phyloP scores from a whole-genome alignment of 768 basidiomycete genomes.

The Solioccasus polychromus region DNA sequence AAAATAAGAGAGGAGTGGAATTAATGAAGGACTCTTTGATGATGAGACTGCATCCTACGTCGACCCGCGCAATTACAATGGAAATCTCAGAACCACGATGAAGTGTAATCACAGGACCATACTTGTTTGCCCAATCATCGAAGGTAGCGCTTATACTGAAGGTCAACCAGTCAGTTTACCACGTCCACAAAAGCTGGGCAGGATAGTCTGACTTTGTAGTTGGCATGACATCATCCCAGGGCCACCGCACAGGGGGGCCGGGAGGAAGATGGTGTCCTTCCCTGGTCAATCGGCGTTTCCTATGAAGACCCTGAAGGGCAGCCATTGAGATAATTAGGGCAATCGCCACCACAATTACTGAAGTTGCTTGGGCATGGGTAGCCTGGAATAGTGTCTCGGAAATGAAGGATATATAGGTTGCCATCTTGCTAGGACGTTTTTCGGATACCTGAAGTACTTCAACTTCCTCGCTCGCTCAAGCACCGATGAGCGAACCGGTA shows the following conservation, averaged over 20 bases:
- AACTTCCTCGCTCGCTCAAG: no score
- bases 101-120: constrained; percentile 58
- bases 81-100: constrained; percentile 39
- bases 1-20: neutral
- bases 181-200: neutral
- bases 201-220: constrained; percentile 5
- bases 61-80: constrained; percentile 18
- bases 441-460: no score
- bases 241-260: constrained; percentile 11
- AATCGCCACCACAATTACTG: no score
- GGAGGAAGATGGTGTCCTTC: constrained; percentile 14
- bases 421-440: no score
- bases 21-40: no score
- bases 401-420: no score
- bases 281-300: no score
- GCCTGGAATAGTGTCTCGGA: no score
- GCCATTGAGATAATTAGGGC: no score
- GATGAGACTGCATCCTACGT: constrained; percentile 8
- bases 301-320: no score
- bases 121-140: constrained; percentile 51
- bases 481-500: no score
- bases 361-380: no score
- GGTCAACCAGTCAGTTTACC: neutral
- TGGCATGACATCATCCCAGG: constrained; percentile 9
- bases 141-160: constrained; percentile 31